Percentiles rank a stretch among this genome's conserved stretches.
Conservation (phyloP, 1,139 yeast genomes). For the Lipomyces yarrowii region DNA sequence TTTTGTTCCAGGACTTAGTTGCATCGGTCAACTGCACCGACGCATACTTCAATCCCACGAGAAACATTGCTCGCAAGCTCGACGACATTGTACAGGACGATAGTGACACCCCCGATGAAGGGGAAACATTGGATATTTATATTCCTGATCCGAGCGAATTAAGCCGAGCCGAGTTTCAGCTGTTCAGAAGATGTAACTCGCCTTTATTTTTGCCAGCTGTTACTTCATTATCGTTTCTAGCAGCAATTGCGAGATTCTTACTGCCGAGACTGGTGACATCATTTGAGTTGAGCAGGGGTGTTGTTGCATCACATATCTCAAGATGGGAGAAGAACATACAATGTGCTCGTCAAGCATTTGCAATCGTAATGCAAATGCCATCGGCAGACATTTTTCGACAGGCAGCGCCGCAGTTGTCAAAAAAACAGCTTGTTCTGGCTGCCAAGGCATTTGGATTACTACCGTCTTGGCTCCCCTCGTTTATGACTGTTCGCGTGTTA, state of each 20-base stretch:
- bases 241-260: conserved; percentile 1
- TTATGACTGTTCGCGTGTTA: conserved; percentile 1
- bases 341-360: conserved; percentile 7
- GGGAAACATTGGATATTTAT: conserved; percentile 13
- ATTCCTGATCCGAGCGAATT: conserved; percentile 24
- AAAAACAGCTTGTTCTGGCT: conserved; percentile 9
- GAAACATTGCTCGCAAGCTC: not conserved
- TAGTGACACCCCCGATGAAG: not conserved
- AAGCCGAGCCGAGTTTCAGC: conserved; percentile 24
- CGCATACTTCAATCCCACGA: not conserved
- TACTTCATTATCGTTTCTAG: conserved; percentile 7
- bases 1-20: not conserved
- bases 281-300: conserved; percentile 2
- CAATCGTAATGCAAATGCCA: not conserved
- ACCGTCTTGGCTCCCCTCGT: conserved; percentile 22
- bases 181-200: conserved; percentile 14
- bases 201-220: conserved; percentile 2
- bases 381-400: conserved; percentile 2
- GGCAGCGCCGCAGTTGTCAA: conserved; percentile 9
- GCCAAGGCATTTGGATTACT: conserved; percentile 28
- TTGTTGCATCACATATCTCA: not conserved
- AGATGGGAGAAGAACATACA: conserved; percentile 17
- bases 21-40: not conserved
- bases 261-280: conserved; percentile 14
- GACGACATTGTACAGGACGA: not conserved